Evolutionary conservation across 2,329 filamentous ascomycete genomes (phyloP).

Genomic region (Monilinia vaccinii-corymbosi): DNA sequence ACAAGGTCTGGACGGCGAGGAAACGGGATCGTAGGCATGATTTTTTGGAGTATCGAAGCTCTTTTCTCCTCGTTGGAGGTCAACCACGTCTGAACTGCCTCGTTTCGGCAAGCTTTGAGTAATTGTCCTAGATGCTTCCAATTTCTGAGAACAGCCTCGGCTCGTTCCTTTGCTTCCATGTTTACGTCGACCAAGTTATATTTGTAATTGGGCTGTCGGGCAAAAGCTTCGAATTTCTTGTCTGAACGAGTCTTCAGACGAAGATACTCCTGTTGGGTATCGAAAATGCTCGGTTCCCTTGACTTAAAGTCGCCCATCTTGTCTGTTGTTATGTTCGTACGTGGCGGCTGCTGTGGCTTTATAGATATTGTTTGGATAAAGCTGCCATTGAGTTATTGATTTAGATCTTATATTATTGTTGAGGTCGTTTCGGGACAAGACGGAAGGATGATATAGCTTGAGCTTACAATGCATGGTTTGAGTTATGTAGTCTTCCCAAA

Average conservation of each 20-base stretch:
- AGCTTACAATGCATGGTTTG: neutral
- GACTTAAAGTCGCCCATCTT: neutral
- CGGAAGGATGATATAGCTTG: neutral
- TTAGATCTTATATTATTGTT: too few species aligned
- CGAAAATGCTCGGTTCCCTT: neutral
- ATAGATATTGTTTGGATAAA: neutral
- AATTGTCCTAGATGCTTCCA: neutral
- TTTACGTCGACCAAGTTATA: neutral
- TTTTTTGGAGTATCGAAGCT: neutral
- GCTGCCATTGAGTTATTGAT: neutral
- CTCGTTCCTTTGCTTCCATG: neutral
- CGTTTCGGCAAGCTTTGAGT: neutral
- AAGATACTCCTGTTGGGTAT: neutral
- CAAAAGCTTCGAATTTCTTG: neutral
- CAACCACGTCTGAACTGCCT: neutral
- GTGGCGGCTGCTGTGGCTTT: neutral
- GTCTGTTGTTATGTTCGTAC: neutral
- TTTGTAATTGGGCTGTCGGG: neutral
- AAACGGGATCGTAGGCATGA: neutral
- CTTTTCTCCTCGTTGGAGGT: neutral
- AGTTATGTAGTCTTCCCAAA: too few species aligned
- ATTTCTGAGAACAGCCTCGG: neutral
- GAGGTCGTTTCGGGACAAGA: neutral
- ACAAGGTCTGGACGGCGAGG: neutral
- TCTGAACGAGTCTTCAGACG: neutral